These are phyloP conservation scores for Blastocystis sp. DNA, from an alignment of 352 stramenopile genomes.

Conservation along the genomic window DNA sequence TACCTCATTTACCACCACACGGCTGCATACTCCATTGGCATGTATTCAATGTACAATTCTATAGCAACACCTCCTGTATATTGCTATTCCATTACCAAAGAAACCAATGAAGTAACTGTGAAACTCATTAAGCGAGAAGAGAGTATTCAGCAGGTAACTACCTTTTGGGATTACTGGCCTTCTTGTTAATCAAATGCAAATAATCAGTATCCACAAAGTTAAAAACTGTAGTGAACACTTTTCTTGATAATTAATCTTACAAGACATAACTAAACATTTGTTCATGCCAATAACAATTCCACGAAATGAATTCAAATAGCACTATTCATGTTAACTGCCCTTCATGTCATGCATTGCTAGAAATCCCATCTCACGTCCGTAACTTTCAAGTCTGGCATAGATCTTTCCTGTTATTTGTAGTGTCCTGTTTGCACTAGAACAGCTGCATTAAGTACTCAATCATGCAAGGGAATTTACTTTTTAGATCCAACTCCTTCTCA, in stretches of 20 bases:
- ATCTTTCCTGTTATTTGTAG: neutral
- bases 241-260: conserved; percentile 39
- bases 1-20: conserved; percentile 64
- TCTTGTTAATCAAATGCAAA: neutral
- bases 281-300: conserved; percentile 3
- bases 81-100: neutral
- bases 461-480: neutral
- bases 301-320: neutral
- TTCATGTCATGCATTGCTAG: conserved; percentile 21
- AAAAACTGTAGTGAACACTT: neutral
- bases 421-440: conserved; percentile 52
- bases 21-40: conserved; percentile 40
- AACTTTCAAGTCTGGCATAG: conserved; percentile 42
- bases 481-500: conserved; percentile 46
- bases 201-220: neutral
- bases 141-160: neutral
- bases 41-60: conserved; percentile 65
- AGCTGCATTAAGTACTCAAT: conserved; percentile 14
- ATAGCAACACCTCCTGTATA: conserved; percentile 20
- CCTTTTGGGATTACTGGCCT: neutral
- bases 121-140: neutral
- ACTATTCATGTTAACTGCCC: conserved; percentile 48
- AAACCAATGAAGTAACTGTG: neutral
- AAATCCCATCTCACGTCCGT: conserved; percentile 26
- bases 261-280: neutral